Percentiles rank a stretch among this genome's conserved stretches.
Conservation (phyloP, 2,329 filamentous ascomycete species). For the Ophiosphaerella herpotricha region DNA sequence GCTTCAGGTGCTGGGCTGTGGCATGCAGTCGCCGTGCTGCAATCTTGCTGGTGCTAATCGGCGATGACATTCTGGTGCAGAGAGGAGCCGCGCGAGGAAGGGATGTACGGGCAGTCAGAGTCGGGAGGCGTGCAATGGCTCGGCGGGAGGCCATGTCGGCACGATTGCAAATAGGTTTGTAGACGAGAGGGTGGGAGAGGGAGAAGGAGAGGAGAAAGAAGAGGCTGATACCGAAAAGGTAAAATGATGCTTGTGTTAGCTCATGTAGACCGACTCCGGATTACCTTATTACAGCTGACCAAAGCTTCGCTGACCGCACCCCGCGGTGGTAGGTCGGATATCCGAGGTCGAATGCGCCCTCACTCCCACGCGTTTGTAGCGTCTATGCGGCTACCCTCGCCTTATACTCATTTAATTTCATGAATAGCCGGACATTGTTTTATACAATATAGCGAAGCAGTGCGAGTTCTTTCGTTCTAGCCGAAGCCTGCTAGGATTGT, state of each 20-base stretch:
- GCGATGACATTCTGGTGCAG: constrained; percentile 47
- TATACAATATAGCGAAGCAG: neutral
- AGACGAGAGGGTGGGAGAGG: constrained; percentile 18
- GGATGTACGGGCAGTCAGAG: constrained; percentile 46
- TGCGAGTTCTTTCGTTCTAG: too few relatives aligned
- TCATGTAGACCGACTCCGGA: constrained; percentile 19
- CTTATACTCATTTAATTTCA: neutral
- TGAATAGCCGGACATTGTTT: too few relatives aligned
- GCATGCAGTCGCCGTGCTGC: constrained; percentile 58
- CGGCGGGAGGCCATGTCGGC: constrained; percentile 52
- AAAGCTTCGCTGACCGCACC: constrained; percentile 4
- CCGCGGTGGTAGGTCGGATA: constrained; percentile 3
- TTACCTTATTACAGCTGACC: constrained; percentile 11
- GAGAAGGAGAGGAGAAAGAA: constrained; percentile 4
- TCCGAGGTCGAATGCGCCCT: constrained; percentile 7
- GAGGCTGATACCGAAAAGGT: neutral
- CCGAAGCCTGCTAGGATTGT: too few relatives aligned
- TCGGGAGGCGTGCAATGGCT: constrained; percentile 49
- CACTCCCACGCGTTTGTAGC: constrained; percentile 6
- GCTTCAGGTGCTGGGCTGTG: constrained; percentile 57
- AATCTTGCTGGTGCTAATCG: constrained; percentile 43
- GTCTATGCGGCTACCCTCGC: constrained; percentile 8
- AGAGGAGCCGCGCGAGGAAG: constrained; percentile 42
- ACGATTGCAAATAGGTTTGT: neutral
- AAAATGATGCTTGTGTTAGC: constrained; percentile 17